Conservation (phyloP, 2,329 filamentous ascomycete species). For the Monilinia aucupariae region DNA sequence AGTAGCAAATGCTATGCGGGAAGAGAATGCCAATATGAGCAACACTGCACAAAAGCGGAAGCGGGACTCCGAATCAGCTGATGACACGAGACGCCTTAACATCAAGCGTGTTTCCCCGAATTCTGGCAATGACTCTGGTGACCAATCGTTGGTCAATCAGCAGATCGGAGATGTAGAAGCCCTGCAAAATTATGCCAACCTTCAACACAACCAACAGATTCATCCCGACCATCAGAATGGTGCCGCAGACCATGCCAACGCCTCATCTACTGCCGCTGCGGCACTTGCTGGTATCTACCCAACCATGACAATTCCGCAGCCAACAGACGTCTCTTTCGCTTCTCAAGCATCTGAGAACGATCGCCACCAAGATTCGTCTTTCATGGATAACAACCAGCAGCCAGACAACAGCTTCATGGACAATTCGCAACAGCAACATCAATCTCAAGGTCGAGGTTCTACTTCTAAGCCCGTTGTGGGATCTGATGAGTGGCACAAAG, state of each 20-base stretch:
- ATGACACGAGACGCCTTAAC: slow-evolving; percentile 33
- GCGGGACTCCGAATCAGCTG: slow-evolving; percentile 36
- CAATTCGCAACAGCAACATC: slow-evolving; percentile 36
- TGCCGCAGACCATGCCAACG: slow-evolving; percentile 41
- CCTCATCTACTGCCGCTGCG: slow-evolving; percentile 55
- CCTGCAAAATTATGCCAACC: slow-evolving; percentile 37
- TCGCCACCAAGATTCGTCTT: slow-evolving; percentile 36
- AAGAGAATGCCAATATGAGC: slow-evolving; percentile 27
- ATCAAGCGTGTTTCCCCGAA: slow-evolving; percentile 36
- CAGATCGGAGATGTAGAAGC: slow-evolving; percentile 32
- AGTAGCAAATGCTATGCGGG: slow-evolving; percentile 36
- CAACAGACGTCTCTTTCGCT: slow-evolving; percentile 49
- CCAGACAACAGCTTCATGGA: slow-evolving; percentile 36
- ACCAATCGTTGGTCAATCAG: slow-evolving; percentile 24
- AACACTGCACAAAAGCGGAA: slow-evolving; percentile 34
- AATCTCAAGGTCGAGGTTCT: slow-evolving; percentile 21
- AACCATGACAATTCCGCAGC: slow-evolving; percentile 51
- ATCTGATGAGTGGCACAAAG: slow-evolving; percentile 95
- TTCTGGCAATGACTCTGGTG: slow-evolving; percentile 27
- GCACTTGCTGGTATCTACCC: slow-evolving; percentile 39
- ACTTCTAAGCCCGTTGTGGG: slow-evolving; percentile 79
- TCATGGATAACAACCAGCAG: slow-evolving; percentile 37
- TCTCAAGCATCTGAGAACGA: slow-evolving; percentile 40
- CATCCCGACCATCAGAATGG: slow-evolving; percentile 48
- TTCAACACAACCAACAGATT: slow-evolving; percentile 43